phyloP scores from a whole-genome alignment of 306 rosid species.

The Vachellia pachyceras region DNA sequence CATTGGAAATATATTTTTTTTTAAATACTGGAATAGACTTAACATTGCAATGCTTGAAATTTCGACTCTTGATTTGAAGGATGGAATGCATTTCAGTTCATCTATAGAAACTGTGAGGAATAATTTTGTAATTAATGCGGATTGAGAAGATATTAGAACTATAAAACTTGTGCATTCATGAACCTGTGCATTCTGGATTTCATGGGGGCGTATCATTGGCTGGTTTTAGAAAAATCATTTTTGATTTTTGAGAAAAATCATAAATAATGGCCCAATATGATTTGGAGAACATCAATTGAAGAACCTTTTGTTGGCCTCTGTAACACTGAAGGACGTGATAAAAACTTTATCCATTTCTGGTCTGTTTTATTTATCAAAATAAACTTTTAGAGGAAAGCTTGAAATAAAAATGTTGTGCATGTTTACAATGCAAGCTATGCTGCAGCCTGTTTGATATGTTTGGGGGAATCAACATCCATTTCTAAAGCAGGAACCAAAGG shows the following conservation, averaged over 20 bases:
- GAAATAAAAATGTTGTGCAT: background rate
- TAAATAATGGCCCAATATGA: conserved; percentile 2
- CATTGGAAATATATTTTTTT: conserved; percentile 10
- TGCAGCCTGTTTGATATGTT: background rate
- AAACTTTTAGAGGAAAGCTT: background rate
- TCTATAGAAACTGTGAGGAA: background rate
- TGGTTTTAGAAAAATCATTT: conserved; percentile 7
- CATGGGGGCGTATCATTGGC: conserved; percentile 8
- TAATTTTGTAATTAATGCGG: background rate
- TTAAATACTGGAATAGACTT: background rate
- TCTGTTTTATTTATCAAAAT: conserved; percentile 20
- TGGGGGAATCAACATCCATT: background rate
- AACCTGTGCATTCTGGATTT: background rate
- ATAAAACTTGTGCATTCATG: conserved; percentile 4
- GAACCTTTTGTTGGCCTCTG: background rate
- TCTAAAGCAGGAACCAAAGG: background rate
- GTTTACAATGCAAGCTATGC: conserved; percentile 1
- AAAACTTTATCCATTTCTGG: conserved; percentile 1
- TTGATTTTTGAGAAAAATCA: background rate
- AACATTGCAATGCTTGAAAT: conserved; percentile 21
- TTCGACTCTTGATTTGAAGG: conserved; percentile 23
- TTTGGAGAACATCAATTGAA: background rate
- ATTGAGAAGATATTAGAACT: background rate
- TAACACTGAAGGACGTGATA: conserved; percentile 1
- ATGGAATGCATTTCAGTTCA: conserved; percentile 7